Evolutionary conservation across 352 stramenopile genomes (phyloP).

Genomic region (Phytophthora hybrid): DNA sequence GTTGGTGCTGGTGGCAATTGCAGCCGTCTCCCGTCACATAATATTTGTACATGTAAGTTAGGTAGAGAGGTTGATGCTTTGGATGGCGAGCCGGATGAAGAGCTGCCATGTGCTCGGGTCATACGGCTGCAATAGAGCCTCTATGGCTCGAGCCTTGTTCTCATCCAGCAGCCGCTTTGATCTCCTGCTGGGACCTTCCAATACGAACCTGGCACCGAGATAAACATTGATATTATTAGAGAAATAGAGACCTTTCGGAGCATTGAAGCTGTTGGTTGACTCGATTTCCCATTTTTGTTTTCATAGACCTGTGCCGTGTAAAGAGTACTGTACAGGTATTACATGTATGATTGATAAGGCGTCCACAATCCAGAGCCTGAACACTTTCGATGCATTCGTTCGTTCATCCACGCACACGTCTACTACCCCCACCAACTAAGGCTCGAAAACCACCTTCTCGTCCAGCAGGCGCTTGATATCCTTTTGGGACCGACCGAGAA

Average conservation of each 20-base stretch:
- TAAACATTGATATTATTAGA: not conserved
- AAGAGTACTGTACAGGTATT: too few species aligned
- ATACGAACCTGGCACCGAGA: not conserved
- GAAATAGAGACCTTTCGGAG: too few species aligned
- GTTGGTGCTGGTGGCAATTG: not conserved
- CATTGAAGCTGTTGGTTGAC: not conserved
- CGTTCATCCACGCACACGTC: too few species aligned
- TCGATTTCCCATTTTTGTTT: too few species aligned
- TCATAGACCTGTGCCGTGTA: too few species aligned
- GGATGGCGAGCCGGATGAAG: not conserved
- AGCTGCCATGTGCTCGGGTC: not conserved
- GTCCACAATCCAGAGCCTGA: too few species aligned
- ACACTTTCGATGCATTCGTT: not conserved
- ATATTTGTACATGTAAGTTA: not conserved
- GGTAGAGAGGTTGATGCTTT: not conserved
- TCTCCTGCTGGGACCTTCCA: slow-evolving; percentile 46
- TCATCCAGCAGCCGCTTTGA: slow-evolving; percentile 54
- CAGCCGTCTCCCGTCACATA: too few species aligned
- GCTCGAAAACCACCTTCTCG: slow-evolving; percentile 78
- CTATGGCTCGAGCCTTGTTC: slow-evolving; percentile 44
- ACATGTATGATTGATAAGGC: too few species aligned
- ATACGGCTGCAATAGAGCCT: not conserved
- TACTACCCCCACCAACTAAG: slow-evolving; percentile 23
- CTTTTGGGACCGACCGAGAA: slow-evolving; percentile 59
- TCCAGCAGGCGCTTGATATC: slow-evolving; percentile 66